Evolutionary conservation across 169 alveolate species (phyloP).

Genomic region (Babesia bovis): DNA sequence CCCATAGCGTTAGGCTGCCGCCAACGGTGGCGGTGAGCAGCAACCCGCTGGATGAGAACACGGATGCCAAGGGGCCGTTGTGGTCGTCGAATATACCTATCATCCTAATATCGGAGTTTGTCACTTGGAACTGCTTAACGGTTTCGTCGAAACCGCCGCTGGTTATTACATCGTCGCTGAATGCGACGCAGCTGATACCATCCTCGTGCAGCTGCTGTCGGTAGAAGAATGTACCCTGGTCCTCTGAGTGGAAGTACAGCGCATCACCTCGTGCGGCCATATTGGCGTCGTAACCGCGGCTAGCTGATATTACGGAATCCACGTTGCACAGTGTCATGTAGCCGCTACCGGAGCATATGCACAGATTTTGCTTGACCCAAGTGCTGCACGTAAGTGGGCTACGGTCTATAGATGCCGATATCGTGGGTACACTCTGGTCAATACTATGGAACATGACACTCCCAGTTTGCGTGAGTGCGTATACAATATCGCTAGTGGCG

Average conservation of each 20-base stretch:
- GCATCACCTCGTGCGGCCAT: not conserved
- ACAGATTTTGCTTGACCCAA: slow-evolving; percentile 5
- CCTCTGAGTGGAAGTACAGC: not conserved
- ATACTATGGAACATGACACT: not conserved
- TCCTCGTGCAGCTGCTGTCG: slow-evolving; percentile 65
- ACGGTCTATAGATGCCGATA: slow-evolving; percentile 19
- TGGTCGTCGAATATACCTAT: slow-evolving; percentile 59
- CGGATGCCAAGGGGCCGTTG: slow-evolving; percentile 18
- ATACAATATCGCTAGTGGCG: slow-evolving; percentile 5
- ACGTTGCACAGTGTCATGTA: slow-evolving; percentile 35
- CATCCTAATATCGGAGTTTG: slow-evolving; percentile 45
- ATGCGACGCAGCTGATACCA: slow-evolving; percentile 64
- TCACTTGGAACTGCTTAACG: slow-evolving; percentile 59
- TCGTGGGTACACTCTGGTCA: not conserved
- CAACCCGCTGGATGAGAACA: slow-evolving; percentile 31
- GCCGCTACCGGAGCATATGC: slow-evolving; percentile 42
- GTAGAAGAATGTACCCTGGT: slow-evolving; percentile 12
- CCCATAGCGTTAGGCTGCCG: slow-evolving; percentile 63
- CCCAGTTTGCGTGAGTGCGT: slow-evolving; percentile 29
- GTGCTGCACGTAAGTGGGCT: slow-evolving; percentile 34
- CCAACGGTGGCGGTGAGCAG: slow-evolving; percentile 31
- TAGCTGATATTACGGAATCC: not conserved
- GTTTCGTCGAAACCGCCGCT: slow-evolving; percentile 77
- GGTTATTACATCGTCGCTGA: slow-evolving; percentile 46
- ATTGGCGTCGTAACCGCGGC: not conserved